These are phyloP conservation scores for Beauveria australis DNA, from an alignment of 2,329 filamentous ascomycete genomes.

Conservation along the genomic window DNA sequence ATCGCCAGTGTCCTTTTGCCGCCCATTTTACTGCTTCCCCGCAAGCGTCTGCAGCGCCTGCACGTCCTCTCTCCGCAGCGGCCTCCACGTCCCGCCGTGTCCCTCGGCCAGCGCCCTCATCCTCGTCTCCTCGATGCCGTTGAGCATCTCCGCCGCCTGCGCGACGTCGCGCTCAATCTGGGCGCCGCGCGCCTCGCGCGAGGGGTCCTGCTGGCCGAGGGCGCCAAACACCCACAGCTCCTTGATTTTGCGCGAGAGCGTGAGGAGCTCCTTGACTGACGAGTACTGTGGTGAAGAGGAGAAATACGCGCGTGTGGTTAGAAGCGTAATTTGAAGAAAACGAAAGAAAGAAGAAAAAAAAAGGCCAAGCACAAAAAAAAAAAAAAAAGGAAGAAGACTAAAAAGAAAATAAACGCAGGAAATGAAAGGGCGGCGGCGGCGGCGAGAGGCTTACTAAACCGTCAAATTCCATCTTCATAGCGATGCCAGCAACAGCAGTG, in stretches of 20 bases:
- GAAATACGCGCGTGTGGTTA: background rate
- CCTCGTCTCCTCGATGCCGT: slow-evolving; percentile 24
- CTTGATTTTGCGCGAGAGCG: slow-evolving; percentile 36
- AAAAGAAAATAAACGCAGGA: background rate
- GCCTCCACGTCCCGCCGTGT: slow-evolving; percentile 30
- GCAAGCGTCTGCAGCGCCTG: background rate
- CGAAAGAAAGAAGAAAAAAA: background rate
- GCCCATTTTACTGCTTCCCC: background rate
- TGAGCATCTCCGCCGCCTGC: slow-evolving; percentile 26
- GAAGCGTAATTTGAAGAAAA: background rate
- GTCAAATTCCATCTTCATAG: slow-evolving; percentile 38
- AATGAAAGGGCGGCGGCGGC: too few relatives aligned
- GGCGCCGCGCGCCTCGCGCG: slow-evolving; percentile 27
- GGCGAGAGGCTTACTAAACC: slow-evolving; percentile 24
- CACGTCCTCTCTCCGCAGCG: slow-evolving; percentile 16
- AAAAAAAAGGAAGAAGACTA: background rate
- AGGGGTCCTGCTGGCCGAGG: slow-evolving; percentile 30
- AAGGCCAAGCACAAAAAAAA: background rate
- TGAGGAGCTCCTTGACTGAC: slow-evolving; percentile 36
- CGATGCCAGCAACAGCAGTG: slow-evolving; percentile 34
- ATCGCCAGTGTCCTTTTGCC: too few relatives aligned
- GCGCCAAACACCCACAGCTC: slow-evolving; percentile 38
- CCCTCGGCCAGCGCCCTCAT: slow-evolving; percentile 27
- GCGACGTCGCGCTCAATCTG: slow-evolving; percentile 28
- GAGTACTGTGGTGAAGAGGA: slow-evolving; percentile 24